phyloP scores from a whole-genome alignment of 2,329 filamentous ascomycete genomes.

The Neopestalotiopsis sp. region DNA sequence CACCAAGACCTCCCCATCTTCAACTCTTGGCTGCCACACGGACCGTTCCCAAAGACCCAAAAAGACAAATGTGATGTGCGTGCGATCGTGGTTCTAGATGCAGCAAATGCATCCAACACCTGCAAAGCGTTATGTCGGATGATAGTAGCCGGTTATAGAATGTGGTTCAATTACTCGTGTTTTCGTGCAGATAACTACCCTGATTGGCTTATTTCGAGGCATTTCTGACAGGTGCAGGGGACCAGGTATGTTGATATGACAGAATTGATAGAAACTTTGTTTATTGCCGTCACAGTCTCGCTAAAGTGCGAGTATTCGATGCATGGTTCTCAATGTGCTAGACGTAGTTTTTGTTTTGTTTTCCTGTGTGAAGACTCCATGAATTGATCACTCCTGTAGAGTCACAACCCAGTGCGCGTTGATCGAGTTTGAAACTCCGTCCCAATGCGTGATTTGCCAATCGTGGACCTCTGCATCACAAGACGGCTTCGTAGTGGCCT shows the following conservation, averaged over 20 bases:
- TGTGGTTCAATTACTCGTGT: background rate
- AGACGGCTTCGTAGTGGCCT: background rate
- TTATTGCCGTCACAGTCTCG: background rate
- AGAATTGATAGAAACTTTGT: background rate
- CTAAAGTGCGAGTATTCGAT: no score
- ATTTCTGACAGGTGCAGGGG: background rate
- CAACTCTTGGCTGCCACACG: background rate
- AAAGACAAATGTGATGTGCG: background rate
- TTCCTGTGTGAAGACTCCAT: no score
- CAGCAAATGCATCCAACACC: background rate
- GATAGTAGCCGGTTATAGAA: background rate
- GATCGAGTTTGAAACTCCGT: background rate
- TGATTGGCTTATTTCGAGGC: background rate
- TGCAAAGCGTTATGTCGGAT: background rate
- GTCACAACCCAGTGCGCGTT: background rate
- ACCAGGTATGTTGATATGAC: background rate
- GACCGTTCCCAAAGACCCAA: background rate
- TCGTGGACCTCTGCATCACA: background rate
- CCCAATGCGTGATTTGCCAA: background rate
- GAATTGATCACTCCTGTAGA: no score
- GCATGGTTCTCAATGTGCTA: no score
- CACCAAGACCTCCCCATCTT: no score
- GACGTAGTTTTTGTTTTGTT: no score
- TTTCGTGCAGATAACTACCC: background rate
- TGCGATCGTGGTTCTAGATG: background rate